Base-by-base conservation (phyloP, 495 filamentous ascomycete genomes). In the Stereocaulon alpinum region DNA sequence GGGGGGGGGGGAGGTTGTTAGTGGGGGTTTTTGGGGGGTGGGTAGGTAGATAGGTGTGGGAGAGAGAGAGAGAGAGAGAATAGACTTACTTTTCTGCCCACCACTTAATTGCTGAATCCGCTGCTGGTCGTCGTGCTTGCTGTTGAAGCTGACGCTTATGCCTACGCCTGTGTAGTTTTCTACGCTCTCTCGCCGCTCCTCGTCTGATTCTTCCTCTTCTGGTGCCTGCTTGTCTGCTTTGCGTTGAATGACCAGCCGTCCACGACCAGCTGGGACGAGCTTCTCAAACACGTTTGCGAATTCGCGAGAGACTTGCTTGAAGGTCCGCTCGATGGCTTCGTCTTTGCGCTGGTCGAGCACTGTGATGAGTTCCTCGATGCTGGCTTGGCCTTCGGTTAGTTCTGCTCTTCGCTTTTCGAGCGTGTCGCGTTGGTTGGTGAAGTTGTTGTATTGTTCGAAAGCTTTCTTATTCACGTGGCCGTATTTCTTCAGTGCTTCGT, bases 381-480 rank as follows among this genome's bases (percentile, higher is more conserved):
- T 88, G 32, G 75, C 77, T 61, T 94, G 89, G 6, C 84, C 87
- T 3, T 80, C 82, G 61, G 94, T 89, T 27, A 99, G 82, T 70
- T 97, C 93, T 61, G 83, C 79, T 18, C 91, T 80, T 50, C 93
- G 86, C 61, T 86, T 86, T 0, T 84, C 85, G 9, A 99, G 77
- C 4, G 82, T 83, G 50, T 95, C 89, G 6, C 92, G 85, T 70
- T 96, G 89, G 57, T 84, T 86, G 20, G 92, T 96, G 72, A 97
- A 97, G 72, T 83, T 94, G 73, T 90, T 92, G 77, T 96, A 97
- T 71, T 99, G 93, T 71, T 99, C 94, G 63, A 96, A 95, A 0
- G 93, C 93, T 71, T 99, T 99, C 75, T 97, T 99, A 80, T 99
- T 99, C 68, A 99, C 89, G 66, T 95, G 88, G 40, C 86, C 87